Evolutionary conservation across 208 protist genomes (phyloP).

Genomic region (Acanthamoeba sp.): DNA sequence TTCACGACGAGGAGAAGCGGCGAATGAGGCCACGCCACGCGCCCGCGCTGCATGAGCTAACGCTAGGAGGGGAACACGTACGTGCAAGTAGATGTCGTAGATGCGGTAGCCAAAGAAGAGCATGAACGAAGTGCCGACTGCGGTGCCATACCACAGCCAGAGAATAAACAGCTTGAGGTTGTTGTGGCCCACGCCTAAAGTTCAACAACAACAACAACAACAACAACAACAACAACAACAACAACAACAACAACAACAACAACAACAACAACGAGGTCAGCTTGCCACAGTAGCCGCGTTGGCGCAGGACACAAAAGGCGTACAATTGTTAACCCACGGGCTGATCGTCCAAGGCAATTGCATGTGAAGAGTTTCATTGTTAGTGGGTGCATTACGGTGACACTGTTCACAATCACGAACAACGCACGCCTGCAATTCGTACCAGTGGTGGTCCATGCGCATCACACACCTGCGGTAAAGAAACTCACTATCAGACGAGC

Average conservation of each 20-base stretch:
- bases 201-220: neutral
- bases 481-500: too few relatives aligned
- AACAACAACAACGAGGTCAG: too few relatives aligned
- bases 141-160: conserved; percentile 8
- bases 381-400: too few relatives aligned
- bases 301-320: neutral
- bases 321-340: conserved; percentile 34
- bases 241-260: too few relatives aligned
- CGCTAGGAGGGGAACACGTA: neutral
- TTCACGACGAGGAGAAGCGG: neutral
- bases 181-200: conserved; percentile 1
- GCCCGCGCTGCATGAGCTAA: neutral
- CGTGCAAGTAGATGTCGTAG: conserved; percentile 5
- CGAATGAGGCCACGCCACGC: neutral
- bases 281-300: too few relatives aligned
- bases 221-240: too few relatives aligned
- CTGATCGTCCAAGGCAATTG: neutral
- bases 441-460: neutral
- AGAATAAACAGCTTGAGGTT: conserved; percentile 15
- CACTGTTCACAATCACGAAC: too few relatives aligned
- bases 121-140: neutral
- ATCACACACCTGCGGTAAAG: neutral
- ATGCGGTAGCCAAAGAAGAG: neutral
- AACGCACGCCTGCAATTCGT: too few relatives aligned
- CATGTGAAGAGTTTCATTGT: too few relatives aligned